Evolutionary conservation across 495 filamentous ascomycete genomes (phyloP).

Genomic region (Aspergillus wentii): DNA sequence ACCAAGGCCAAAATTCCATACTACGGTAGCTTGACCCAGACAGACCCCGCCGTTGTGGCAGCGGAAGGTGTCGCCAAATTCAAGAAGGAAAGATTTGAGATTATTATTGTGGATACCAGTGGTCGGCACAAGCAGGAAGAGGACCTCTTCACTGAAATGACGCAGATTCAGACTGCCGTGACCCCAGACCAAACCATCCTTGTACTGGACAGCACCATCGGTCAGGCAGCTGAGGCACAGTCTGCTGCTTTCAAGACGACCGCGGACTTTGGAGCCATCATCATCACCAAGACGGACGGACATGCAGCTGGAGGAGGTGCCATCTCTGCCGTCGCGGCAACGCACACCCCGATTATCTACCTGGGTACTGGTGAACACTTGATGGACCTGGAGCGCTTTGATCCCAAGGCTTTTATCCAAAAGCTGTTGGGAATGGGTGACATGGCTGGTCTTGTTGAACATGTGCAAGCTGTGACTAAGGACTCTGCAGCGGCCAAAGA

Average conservation of each 20-base stretch:
- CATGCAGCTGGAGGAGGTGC: constrained; percentile 93
- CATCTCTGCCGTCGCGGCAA: constrained; percentile 97
- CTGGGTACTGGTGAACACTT: constrained; percentile 97
- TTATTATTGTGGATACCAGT: constrained; percentile 97
- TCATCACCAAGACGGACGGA: constrained; percentile 98
- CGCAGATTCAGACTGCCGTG: constrained; percentile 89
- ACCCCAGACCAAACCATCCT: constrained; percentile 96
- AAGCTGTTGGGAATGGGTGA: constrained; percentile 97
- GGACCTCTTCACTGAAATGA: constrained; percentile 96
- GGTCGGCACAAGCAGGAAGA: constrained; percentile 92
- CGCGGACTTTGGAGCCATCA: constrained; percentile 96
- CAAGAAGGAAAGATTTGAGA: constrained; percentile 96
- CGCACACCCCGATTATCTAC: constrained; percentile 94
- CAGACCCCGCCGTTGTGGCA: constrained; percentile 89
- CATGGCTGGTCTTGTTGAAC: constrained; percentile 90
- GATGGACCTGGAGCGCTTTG: constrained; percentile 90
- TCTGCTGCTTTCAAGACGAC: constrained; percentile 96
- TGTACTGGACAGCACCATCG: constrained; percentile 94
- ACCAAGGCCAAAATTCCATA: constrained; percentile 99
- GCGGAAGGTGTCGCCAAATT: constrained; percentile 96
- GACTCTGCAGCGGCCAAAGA: constrained; percentile 78
- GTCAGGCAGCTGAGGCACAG: constrained; percentile 91
- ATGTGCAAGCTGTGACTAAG: constrained; percentile 93
- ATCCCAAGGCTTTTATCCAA: constrained; percentile 82
- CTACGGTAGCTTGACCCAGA: constrained; percentile 92